Evolutionary conservation across 2,329 filamentous ascomycete species (phyloP).

Genomic region (Diaporthe sp.): DNA sequence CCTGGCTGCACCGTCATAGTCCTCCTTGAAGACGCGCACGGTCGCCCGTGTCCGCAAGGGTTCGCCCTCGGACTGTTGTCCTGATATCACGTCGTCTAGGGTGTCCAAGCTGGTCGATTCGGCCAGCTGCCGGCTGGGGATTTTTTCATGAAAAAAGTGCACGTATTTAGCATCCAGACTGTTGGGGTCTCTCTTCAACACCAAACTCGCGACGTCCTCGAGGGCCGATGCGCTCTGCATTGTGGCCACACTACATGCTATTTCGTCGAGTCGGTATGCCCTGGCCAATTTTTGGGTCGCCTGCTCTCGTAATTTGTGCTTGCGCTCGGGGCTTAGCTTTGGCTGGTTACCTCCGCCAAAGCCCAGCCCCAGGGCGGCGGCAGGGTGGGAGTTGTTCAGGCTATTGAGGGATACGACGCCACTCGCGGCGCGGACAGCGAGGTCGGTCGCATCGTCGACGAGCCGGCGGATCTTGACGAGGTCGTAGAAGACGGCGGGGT

Average conservation of each 20-base stretch:
- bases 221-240: conserved; percentile 86
- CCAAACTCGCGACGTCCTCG: conserved; percentile 81
- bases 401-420: conserved; percentile 75
- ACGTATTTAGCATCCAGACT: conserved; percentile 86
- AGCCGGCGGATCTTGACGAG: conserved; percentile 84
- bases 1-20: conserved; percentile 76
- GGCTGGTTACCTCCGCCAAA: conserved; percentile 69
- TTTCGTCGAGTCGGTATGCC: conserved; percentile 86
- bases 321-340: conserved; percentile 82
- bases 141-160: conserved; percentile 95
- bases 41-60: conserved; percentile 81
- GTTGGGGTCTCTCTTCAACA: conserved; percentile 77
- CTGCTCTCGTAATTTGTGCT: conserved; percentile 84
- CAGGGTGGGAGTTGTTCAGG: conserved; percentile 69
- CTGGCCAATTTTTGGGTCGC: conserved; percentile 82
- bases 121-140: conserved; percentile 80
- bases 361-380: conserved; percentile 63
- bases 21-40: conserved; percentile 81
- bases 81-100: conserved; percentile 76
- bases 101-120: conserved; percentile 78
- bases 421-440: conserved; percentile 83
- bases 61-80: conserved; percentile 74
- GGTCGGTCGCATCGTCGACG: conserved; percentile 84
- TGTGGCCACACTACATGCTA: conserved; percentile 84
- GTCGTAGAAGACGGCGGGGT: conserved; percentile 87